Conservation (phyloP, 2,329 filamentous ascomycete genomes). For the Aspergillus texensis region DNA sequence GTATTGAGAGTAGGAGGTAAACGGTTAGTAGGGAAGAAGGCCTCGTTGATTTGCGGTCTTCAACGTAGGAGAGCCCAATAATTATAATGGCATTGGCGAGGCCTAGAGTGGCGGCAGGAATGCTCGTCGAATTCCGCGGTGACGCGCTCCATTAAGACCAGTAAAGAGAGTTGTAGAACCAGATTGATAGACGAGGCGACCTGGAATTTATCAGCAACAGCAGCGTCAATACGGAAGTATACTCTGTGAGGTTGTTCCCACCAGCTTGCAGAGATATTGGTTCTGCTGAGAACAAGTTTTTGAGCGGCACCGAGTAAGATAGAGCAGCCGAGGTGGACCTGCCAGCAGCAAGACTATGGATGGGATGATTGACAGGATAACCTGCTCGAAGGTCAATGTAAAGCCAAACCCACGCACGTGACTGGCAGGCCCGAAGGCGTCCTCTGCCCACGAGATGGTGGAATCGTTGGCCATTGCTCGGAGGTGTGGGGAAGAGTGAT, state of each 20-base stretch:
- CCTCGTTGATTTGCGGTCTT: slow-evolving; percentile 24
- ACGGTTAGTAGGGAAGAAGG: slow-evolving; percentile 30
- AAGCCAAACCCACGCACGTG: neutral
- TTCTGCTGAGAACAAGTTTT: neutral
- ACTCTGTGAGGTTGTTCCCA: neutral
- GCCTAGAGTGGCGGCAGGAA: neutral
- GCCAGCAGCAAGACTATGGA: neutral
- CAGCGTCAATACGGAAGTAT: neutral
- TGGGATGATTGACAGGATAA: neutral
- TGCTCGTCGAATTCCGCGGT: neutral
- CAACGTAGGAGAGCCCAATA: slow-evolving; percentile 15
- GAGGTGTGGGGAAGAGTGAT: neutral
- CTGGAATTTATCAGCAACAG: neutral
- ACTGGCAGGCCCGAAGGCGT: neutral
- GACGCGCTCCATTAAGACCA: neutral
- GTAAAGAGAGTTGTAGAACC: neutral
- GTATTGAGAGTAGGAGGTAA: slow-evolving; percentile 46
- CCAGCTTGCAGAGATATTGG: neutral
- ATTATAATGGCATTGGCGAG: slow-evolving; percentile 7
- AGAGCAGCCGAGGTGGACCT: neutral
- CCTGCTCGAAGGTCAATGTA: neutral
- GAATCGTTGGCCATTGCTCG: neutral
- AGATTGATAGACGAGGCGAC: neutral
- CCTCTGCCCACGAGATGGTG: neutral
- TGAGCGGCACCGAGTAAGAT: neutral